Evolutionary conservation across 2,329 filamentous ascomycete species (phyloP), one percentile per base, ranked within the genome.

Genomic region (Chaetomium olivaceum): DNA sequence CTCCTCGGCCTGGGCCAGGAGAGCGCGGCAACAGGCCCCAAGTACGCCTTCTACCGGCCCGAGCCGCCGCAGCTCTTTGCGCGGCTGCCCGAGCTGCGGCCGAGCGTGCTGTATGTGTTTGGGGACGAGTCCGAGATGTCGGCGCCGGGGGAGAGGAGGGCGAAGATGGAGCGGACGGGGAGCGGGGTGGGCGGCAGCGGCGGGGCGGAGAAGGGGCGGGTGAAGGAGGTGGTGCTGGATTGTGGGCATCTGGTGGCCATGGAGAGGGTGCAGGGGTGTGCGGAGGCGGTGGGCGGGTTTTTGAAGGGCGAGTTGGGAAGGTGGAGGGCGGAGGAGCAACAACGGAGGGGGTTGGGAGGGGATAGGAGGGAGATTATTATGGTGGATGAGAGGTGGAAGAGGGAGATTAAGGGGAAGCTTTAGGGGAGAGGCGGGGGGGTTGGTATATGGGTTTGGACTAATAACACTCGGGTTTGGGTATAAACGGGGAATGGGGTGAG

Each of bases 201-300:
- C 21, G 85, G 90, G 57, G 80, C 75, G 4, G 76, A 78, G n/a
- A 83, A 84, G 14, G 91, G 90, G 0, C 81, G 87, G 55, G 93
- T 97, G 2, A 82, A 81, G 63, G 83, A 88, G 69, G 83, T 91
- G 5, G 80, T 87, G 19, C 77, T 95, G 8, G 78, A 89, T 31
- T 81, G 83, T 6, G 92, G 93, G 0, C 94, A 98, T 76, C 77
- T 97, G 51, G 86, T 97, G 31, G 90, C 93, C 0, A 91, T 97
- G 86, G 93, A 97, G 77, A 84, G 85, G 48, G 90, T 91, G 0
- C 79, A 73, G 2, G 81, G 86, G 72, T 90, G 89, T 68, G 93
- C 92, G 1, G 80, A 84, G 65, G 76, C 84, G 21, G 83, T 85
- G 0, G 84, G 83, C 0, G 73, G 75, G 29, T 91, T 87, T 81